Percentiles rank a stretch among this genome's conserved stretches.
Conservation (phyloP, 106 monocot species). For the Allium fistulosum region DNA sequence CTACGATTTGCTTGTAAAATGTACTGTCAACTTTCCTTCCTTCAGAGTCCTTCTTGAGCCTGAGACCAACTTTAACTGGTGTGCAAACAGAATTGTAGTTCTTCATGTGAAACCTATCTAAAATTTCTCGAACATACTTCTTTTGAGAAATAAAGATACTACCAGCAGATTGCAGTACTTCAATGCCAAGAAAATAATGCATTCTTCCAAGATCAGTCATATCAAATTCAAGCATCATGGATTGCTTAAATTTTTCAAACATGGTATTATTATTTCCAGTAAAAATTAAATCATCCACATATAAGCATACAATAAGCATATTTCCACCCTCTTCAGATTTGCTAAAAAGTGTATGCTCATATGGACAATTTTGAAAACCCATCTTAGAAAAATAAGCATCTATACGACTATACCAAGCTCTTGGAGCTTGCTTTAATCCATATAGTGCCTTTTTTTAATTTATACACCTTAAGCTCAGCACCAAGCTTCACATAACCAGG, state of each 20-base stretch:
- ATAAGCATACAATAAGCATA: neutral
- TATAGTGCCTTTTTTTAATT: neutral
- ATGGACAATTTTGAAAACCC: neutral
- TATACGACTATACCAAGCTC: neutral
- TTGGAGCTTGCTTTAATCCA: neutral
- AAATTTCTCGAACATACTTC: neutral
- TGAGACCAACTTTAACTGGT: neutral
- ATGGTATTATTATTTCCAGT: neutral
- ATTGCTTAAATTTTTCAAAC: neutral
- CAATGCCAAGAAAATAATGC: constrained; percentile 2
- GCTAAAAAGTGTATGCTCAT: neutral
- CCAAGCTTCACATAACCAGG: neutral
- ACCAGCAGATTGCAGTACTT: neutral
- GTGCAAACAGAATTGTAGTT: neutral
- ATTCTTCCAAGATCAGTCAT: neutral
- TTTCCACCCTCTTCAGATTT: neutral
- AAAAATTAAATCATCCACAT: constrained; percentile 5
- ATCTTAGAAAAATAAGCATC: too few species aligned
- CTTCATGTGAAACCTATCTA: neutral
- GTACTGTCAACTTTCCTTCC: too few species aligned
- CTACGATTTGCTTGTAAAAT: neutral
- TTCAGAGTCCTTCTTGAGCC: too few species aligned
- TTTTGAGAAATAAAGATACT: neutral
- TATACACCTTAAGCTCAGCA: neutral
- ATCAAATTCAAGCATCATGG: neutral